Conservation (phyloP, 1,284 basidiomycete species). For the Ganoderma leucocontextum region DNA sequence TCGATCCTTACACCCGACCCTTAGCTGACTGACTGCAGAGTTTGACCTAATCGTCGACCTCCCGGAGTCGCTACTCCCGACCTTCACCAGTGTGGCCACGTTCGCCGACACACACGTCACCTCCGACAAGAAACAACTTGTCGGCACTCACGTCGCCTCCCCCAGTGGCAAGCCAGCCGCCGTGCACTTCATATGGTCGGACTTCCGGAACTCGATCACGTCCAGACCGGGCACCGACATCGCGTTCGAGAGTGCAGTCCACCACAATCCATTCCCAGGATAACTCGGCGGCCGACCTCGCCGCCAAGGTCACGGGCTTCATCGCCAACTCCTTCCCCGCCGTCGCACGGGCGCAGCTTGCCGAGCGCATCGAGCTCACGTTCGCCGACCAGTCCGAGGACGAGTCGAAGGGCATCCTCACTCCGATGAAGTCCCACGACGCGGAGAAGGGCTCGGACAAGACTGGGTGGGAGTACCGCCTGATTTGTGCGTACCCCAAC, state of each 20-base stretch:
- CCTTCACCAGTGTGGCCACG: background rate
- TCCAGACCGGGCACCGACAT: constrained; percentile 1
- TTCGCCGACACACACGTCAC: background rate
- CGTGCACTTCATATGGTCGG: background rate
- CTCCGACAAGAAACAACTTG: too few species aligned
- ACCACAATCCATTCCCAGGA: background rate
- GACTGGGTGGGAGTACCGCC: background rate
- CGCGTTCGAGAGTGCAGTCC: background rate
- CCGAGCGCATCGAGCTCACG: background rate
- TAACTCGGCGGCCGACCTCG: background rate
- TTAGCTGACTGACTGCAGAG: background rate
- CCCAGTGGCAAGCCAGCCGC: too few species aligned
- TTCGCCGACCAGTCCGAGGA: background rate
- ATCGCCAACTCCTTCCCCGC: background rate
- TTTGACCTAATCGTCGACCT: background rate
- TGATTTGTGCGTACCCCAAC: constrained; percentile 3
- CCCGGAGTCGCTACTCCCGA: background rate
- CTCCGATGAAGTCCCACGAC: background rate
- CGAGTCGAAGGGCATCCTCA: background rate
- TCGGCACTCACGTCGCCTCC: too few species aligned
- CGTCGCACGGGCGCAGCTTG: background rate
- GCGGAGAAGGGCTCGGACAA: background rate
- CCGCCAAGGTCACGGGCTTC: background rate
- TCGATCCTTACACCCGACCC: background rate
- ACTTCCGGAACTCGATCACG: background rate